These are phyloP conservation scores for Juncus effusus DNA, from an alignment of 176 grass and related monocot species.

Conservation along the genomic window DNA sequence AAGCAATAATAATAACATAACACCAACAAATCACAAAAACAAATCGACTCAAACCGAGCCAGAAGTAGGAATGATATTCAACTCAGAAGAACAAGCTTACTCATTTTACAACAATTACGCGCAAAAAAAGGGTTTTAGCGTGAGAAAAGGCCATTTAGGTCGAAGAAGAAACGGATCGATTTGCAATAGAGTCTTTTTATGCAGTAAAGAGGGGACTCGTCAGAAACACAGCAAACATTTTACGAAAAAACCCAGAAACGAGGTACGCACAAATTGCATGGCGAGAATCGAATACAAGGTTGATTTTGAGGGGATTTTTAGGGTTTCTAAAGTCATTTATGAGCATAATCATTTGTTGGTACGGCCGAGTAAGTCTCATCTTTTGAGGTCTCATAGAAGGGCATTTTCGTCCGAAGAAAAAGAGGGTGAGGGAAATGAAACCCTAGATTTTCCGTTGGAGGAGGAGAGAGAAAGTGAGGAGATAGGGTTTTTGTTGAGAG, in stretches of 20 bases:
- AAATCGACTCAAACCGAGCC: slow-evolving; percentile 20
- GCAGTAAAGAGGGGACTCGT: slow-evolving; percentile 52
- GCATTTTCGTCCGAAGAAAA: slow-evolving; percentile 9
- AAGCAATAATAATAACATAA: neutral
- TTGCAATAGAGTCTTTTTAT: slow-evolving; percentile 45
- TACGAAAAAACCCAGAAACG: slow-evolving; percentile 40
- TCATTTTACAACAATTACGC: slow-evolving; percentile 47
- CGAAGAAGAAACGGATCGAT: slow-evolving; percentile 47
- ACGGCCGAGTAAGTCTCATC: slow-evolving; percentile 31
- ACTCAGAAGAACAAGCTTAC: slow-evolving; percentile 53
- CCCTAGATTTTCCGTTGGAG: slow-evolving; percentile 34
- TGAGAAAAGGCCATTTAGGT: slow-evolving; percentile 53
- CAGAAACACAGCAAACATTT: slow-evolving; percentile 43
- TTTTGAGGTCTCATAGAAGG: slow-evolving; percentile 37
- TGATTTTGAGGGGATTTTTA: slow-evolving; percentile 31
- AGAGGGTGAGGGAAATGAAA: slow-evolving; percentile 10
- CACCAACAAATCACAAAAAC: too few relatives aligned
- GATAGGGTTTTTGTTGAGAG: slow-evolving; percentile 42
- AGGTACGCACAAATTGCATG: slow-evolving; percentile 47
- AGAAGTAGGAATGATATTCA: slow-evolving; percentile 48
- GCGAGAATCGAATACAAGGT: slow-evolving; percentile 46
- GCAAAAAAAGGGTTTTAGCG: slow-evolving; percentile 50
- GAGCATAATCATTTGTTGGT: slow-evolving; percentile 50
- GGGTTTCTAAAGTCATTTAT: slow-evolving; percentile 43
- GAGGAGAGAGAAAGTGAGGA: slow-evolving; percentile 30